phyloP scores from a whole-genome alignment of 108 stramenopile species.

The Cyclotella sp. region DNA sequence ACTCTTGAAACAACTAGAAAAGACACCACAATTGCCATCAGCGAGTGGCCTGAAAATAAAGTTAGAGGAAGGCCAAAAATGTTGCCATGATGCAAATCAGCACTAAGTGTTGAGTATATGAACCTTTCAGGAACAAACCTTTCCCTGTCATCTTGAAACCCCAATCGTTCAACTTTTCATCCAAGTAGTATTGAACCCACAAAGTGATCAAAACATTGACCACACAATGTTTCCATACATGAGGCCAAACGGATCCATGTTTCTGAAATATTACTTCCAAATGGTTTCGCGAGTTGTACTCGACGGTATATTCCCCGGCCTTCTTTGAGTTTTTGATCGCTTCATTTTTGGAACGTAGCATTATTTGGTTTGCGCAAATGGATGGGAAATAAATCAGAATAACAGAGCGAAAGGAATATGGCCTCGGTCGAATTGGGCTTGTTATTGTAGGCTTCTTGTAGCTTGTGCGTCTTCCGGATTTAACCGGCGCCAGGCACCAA shows the following conservation, averaged over 20 bases:
- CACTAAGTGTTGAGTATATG: background rate
- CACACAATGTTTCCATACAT: constrained; percentile 4
- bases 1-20: constrained; percentile 10
- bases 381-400: no score
- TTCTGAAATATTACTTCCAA: background rate
- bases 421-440: no score
- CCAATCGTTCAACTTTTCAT: background rate
- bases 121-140: background rate
- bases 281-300: constrained; percentile 15
- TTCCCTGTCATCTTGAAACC: constrained; percentile 4
- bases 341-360: background rate
- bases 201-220: constrained; percentile 9
- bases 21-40: constrained; percentile 10
- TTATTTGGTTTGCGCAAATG: no score
- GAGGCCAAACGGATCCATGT: background rate
- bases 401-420: no score
- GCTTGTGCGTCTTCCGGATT: no score
- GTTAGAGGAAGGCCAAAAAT: background rate
- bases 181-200: background rate
- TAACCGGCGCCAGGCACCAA: no score
- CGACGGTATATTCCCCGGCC: constrained; percentile 8
- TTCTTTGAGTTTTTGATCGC: background rate
- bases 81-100: background rate
- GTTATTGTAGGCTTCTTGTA: no score
- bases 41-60: background rate